A percentile compares a stretch with the other conserved stretches of the same genome.
Conservation (phyloP, 2,329 filamentous ascomycete species). For the Aspergillus puulaauensis region DNA sequence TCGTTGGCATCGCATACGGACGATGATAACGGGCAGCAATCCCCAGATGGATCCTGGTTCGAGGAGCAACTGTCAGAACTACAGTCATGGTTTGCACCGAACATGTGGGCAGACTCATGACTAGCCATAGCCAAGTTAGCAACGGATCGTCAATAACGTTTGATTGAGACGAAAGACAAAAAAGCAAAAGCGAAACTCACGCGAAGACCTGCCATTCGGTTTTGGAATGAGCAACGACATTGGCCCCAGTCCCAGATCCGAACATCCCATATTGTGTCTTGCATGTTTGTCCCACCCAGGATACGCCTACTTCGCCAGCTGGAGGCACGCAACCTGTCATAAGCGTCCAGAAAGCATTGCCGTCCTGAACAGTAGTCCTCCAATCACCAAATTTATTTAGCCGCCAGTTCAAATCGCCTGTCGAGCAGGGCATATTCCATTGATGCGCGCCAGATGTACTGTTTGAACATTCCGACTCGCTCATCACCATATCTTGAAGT, state of each 20-base stretch:
- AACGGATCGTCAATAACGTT: neutral
- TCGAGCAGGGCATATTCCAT: constrained; percentile 18
- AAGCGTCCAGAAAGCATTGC: constrained; percentile 89
- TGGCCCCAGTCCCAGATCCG: constrained; percentile 49
- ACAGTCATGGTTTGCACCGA: constrained; percentile 67
- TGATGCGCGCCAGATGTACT: constrained; percentile 45
- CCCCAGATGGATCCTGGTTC: constrained; percentile 51
- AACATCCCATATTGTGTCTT: constrained; percentile 10
- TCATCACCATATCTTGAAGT: too few species aligned
- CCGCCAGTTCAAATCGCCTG: constrained; percentile 17
- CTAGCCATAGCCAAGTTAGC: constrained; percentile 7
- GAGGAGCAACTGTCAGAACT: constrained; percentile 56
- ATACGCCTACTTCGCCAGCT: constrained; percentile 78
- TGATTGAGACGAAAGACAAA: too few species aligned
- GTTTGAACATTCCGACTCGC: too few species aligned
- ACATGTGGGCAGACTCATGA: constrained; percentile 88
- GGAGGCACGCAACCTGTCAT: constrained; percentile 73
- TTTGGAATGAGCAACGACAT: constrained; percentile 78
- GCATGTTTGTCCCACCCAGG: constrained; percentile 78
- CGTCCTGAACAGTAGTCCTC: constrained; percentile 72
- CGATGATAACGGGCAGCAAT: constrained; percentile 73
- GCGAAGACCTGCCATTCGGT: constrained; percentile 94
- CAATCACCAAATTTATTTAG: constrained; percentile 76
- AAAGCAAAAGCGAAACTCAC: constrained; percentile 14
- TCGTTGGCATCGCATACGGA: constrained; percentile 68